phyloP scores from a whole-genome alignment of 805 yeast genomes.

The Saccharomycopsis sp. region DNA sequence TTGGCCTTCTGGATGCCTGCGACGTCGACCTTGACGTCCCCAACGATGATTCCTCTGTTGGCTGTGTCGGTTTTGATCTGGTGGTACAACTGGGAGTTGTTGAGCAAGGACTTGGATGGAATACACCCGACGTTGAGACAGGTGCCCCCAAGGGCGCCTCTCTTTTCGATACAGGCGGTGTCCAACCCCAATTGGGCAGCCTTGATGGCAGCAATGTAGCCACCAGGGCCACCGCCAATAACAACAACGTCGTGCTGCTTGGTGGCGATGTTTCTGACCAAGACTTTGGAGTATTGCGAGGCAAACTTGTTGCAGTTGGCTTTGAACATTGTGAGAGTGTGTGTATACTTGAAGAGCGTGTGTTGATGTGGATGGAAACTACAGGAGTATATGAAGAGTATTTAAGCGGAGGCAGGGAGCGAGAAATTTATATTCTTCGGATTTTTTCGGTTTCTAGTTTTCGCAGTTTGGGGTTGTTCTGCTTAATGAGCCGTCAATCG shows the following conservation, averaged over 20 bases:
- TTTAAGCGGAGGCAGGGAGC: too few species aligned
- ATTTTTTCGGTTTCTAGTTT: background rate
- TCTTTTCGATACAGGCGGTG: constrained; percentile 95
- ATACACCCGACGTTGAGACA: constrained; percentile 99
- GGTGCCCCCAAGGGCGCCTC: constrained; percentile 96
- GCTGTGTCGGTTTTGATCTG: constrained; percentile 79
- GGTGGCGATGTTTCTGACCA: constrained; percentile 26
- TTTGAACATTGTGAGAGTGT: constrained; percentile 1
- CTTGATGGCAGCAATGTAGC: constrained; percentile 97
- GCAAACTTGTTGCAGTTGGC: background rate
- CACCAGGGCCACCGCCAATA: constrained; percentile 99
- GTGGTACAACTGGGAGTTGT: constrained; percentile 92
- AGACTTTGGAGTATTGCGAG: constrained; percentile 16
- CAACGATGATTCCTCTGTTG: constrained; percentile 84
- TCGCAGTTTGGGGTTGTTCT: background rate
- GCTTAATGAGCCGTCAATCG: background rate
- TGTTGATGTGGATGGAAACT: background rate
- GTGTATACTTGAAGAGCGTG: too few species aligned
- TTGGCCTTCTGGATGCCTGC: constrained; percentile 83
- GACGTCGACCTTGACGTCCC: constrained; percentile 69
- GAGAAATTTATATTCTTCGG: background rate
- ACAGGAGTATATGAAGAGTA: too few species aligned
- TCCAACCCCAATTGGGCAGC: constrained; percentile 94
- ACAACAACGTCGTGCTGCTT: constrained; percentile 84
- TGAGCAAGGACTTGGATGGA: constrained; percentile 91